phyloP scores from a whole-genome alignment of 345 rosid species.

The Lepidium sativum region DNA sequence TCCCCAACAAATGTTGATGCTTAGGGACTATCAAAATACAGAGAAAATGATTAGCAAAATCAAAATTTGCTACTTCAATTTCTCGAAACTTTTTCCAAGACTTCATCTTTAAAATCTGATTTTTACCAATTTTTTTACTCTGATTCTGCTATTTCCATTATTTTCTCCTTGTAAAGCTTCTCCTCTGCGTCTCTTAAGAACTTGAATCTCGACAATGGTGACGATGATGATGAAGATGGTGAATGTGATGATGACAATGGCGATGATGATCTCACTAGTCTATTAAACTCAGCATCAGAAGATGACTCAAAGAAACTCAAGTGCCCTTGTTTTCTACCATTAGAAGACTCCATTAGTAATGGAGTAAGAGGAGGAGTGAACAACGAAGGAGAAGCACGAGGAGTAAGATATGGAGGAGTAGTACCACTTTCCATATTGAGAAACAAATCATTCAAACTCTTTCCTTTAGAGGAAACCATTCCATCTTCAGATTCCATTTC shows the following conservation, averaged over 20 bases:
- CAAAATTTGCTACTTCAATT: background rate
- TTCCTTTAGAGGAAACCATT: conserved; percentile 41
- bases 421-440: conserved; percentile 41
- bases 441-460: conserved; percentile 68
- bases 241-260: conserved; percentile 78
- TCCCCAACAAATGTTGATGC: background rate
- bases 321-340: conserved; percentile 33
- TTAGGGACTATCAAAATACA: background rate
- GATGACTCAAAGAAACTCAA: conserved; percentile 51
- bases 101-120: no score
- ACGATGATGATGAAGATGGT: conserved; percentile 59
- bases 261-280: conserved; percentile 57
- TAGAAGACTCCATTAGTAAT: conserved; percentile 21
- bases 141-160: conserved; percentile 33
- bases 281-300: conserved; percentile 68
- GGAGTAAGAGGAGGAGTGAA: conserved; percentile 95
- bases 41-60: background rate
- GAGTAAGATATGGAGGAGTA: conserved; percentile 88
- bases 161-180: conserved; percentile 44
- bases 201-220: conserved; percentile 88
- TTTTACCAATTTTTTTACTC: conserved; percentile 3
- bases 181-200: conserved; percentile 95
- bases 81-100: no score
- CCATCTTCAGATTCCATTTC: conserved; percentile 80
- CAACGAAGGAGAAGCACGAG: conserved; percentile 79